These are phyloP conservation scores for Madurella mycetomatis DNA, from an alignment of 2,329 filamentous ascomycete genomes.

Conservation along the genomic window DNA sequence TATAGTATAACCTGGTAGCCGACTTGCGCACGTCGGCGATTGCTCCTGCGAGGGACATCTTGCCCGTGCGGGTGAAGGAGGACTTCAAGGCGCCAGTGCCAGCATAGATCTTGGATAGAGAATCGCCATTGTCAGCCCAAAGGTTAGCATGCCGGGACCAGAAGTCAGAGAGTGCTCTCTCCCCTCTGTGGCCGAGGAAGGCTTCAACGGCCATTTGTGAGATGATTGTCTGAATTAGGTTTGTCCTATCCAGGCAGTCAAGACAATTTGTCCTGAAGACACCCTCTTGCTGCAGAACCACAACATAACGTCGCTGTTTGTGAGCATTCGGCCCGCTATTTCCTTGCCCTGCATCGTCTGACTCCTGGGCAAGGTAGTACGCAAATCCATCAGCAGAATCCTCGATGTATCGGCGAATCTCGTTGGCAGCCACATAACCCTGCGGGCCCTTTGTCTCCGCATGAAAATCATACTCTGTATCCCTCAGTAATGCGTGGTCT, in stretches of 20 bases:
- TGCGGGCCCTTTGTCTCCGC: conserved; percentile 82
- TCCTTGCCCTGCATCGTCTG: conserved; percentile 48
- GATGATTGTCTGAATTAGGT: conserved; percentile 91
- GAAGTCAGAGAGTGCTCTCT: conserved; percentile 71
- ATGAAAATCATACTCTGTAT: conserved; percentile 94
- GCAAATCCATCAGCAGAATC: conserved; percentile 80
- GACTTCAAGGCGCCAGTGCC: conserved; percentile 94
- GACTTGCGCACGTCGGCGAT: conserved; percentile 95
- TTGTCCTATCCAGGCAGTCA: conserved; percentile 93
- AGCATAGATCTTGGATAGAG: conserved; percentile 90
- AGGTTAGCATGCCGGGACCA: conserved; percentile 89
- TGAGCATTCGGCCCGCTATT: conserved; percentile 31
- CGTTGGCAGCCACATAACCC: conserved; percentile 86
- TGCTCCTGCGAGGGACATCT: conserved; percentile 90
- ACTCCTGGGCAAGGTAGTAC: conserved; percentile 81
- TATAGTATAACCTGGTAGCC: conserved; percentile 90
- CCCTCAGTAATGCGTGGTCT: conserved; percentile 70
- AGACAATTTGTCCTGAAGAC: conserved; percentile 94
- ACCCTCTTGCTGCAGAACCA: conserved; percentile 88
- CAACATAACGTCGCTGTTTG: conserved; percentile 47
- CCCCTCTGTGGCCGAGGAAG: conserved; percentile 70
- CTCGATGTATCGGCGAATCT: conserved; percentile 74
- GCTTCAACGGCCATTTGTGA: conserved; percentile 88
- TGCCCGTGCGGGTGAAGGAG: conserved; percentile 88
- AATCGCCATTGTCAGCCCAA: conserved; percentile 97